Evolutionary conservation across 2,329 filamentous ascomycete species (phyloP), one percentile per base, ranked within the genome.

Genomic region (Saccharata proteae): DNA sequence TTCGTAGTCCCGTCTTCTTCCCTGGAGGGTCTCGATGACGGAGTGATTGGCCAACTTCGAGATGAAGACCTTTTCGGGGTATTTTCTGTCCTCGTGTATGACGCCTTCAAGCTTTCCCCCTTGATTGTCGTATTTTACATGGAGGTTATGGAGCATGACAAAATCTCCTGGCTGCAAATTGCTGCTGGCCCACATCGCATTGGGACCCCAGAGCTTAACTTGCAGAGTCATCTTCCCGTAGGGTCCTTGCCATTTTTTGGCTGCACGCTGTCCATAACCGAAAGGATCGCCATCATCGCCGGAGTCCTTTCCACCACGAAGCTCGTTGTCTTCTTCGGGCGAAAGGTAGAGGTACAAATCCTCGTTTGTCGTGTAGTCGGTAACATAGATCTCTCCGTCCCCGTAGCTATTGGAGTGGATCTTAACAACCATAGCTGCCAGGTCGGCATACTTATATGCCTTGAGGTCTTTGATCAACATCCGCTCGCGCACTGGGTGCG

Each of bases 331-430:
- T 7, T 58, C 51, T 27, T 54, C 47, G 4, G 57, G 57, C 19
- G 59, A 47, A 10, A 47, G 44, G 36, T 72, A 73, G 20, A 74
- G 54, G 40, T 67, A 77, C 36, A 94, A 74, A 1, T 46, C 37
- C 0, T 62, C 46, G 45, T 94, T 83, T 30, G 71, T 58, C 0
- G 84, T 92, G 51, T 86, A 93, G 53, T 94, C 86, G 0, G 81
- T 80, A 12, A 93, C 59, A 61, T 85, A 85, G 0, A 93, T 40
- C 4, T 73, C 54, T 26, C 52, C 62, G 22, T 55, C 51, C 16
- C 26, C 14, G 6, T 44, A 49, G 10, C 26, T 28, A 8, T 34
- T 43, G 2, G 56, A 46, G 41, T 61, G 71, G 1, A 65, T 58
- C 41, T 67, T 74, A 27, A 85, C 67, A 3, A 93, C 71, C 46